Conservation (phyloP, 441 rosid genomes). For the Pelargonium fulgidum region DNA sequence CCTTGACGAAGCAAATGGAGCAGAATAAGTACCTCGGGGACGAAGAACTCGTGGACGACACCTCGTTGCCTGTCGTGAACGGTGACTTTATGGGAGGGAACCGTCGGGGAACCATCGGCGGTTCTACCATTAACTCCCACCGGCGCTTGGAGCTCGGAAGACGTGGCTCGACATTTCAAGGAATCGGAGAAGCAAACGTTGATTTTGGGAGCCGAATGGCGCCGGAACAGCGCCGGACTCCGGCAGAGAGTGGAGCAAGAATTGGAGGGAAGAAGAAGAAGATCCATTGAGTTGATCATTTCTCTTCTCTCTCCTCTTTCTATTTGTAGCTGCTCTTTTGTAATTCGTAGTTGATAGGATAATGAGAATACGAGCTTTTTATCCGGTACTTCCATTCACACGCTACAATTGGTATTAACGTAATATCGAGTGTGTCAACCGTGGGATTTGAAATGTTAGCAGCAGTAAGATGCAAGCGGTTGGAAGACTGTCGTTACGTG, state of each 20-base stretch:
- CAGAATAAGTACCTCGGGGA: conserved; percentile 53
- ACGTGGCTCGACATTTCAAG: conserved; percentile 26
- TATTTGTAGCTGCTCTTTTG: neutral
- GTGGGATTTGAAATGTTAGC: neutral
- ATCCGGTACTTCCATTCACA: neutral
- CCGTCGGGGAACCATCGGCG: conserved; percentile 26
- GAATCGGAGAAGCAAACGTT: conserved; percentile 5
- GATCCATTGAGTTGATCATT: conserved; percentile 29
- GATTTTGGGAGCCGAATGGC: conserved; percentile 8
- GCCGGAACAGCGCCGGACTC: conserved; percentile 25
- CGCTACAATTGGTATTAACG: neutral
- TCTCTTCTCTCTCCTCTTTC: neutral
- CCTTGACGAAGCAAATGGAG: conserved; percentile 17
- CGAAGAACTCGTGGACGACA: conserved; percentile 61
- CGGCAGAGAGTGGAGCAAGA: conserved; percentile 23
- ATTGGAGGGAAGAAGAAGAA: conserved; percentile 27
- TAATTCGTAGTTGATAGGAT: neutral
- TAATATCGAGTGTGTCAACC: neutral
- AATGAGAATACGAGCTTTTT: conserved; percentile 6
- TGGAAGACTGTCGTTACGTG: too few species aligned
- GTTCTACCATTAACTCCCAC: conserved; percentile 32
- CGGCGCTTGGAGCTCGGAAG: conserved; percentile 46
- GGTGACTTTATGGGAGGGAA: conserved; percentile 67
- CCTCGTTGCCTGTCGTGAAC: conserved; percentile 78
- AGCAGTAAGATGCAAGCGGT: too few species aligned